Base-by-base conservation (phyloP, 2,329 filamentous ascomycete species). In the Alternaria angustiovoidea region DNA sequence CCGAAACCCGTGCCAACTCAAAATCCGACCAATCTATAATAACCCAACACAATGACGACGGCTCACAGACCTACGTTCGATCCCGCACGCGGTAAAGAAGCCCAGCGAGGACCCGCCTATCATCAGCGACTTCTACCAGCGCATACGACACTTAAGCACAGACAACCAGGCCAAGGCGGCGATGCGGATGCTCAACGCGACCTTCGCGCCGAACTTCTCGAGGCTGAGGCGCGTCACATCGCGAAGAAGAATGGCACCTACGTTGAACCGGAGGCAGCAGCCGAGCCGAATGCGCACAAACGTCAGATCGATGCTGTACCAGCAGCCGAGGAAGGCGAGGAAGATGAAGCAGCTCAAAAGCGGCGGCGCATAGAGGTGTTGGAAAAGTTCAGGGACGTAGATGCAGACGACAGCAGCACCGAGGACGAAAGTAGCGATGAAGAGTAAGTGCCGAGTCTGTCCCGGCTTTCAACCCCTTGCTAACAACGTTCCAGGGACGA, bases 41-140 rank as follows among this genome's bases (percentile, higher is more conserved):
- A 41, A 2, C 12, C 7, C 34, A 11, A 12, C 59, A 80, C 64
- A 14, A 84, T 84, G 83, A 80, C 78, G 38, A 81, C 80, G 81
- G 88, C 88, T 59, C 88, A 89, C 77, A 91, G 95, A 82, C 95
- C 95, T 57, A 99, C 95, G 0, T 99, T 99, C 77, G 95, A 99
- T 79, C 95, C 95, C 67, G 92, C 94, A 86, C 89, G 90, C 77
- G 95, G 95, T 78, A 97, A 97, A 85, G 95, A 99, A 81, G 93
- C 94, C 73, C 90, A 93, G 61, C 91, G 93, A 73, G 95, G 95
- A 48, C 92, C 93, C 51, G 94, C 93, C 71, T 98, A 97, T 83
- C 95, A 99, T 78, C 94, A 98, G 81, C 91, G 95, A 71, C 90
- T 98, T 16, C 89, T 97, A 14, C 94, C 95, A 34, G 95, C 95